Base-by-base conservation (phyloP, 768 basidiomycete genomes). In the Termitomyces sp. region DNA sequence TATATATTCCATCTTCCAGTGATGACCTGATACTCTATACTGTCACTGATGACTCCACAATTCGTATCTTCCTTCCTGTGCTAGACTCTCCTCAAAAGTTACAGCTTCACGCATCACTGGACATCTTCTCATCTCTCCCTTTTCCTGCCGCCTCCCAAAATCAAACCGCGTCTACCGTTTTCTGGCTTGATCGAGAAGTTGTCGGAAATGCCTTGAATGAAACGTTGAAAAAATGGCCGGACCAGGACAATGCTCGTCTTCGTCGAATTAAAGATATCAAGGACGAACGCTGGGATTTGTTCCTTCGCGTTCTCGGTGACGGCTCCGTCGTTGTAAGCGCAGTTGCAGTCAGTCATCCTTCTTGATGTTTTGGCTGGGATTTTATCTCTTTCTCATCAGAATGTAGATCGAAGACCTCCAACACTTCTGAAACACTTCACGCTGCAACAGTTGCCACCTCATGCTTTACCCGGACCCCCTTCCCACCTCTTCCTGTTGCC, bases 381-480 rank as follows among this genome's bases (percentile, higher is more conserved):
- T 53, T 50, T 22, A 27, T 47, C 41, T 36, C 35, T 18, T 45
- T 13, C 22, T 60, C 27, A 41, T 31, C 59, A 95, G 94, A 93
- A 96, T 69, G 84, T 97, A 60, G 94, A 96, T 64, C 79, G 89
- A 15, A 82, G 87, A 60, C 94, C 94, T 7, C 94, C 94, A 9
- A 92, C 90, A 3, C 75, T 94, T 3, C 74, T 93, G 27, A 82
- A 80, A 63, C 85, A 88, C 56, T 89, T 91, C 67, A 84, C 81
- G 3, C 70, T 94, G 18, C 83, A 89, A 42, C 85, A 89, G 54
- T 80, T 82, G 0, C 74, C 73, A 15, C 77, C 85, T 15, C 71
- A 71, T 11, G 65, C 77, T 15, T 70, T 88, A 39, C 73, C 77
- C 48, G 65, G 64, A 13, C 71, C 72, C 44, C 86, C 85, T 27